Conservation (phyloP, 2,329 filamentous ascomycete genomes). For the Penicillium sp. region DNA sequence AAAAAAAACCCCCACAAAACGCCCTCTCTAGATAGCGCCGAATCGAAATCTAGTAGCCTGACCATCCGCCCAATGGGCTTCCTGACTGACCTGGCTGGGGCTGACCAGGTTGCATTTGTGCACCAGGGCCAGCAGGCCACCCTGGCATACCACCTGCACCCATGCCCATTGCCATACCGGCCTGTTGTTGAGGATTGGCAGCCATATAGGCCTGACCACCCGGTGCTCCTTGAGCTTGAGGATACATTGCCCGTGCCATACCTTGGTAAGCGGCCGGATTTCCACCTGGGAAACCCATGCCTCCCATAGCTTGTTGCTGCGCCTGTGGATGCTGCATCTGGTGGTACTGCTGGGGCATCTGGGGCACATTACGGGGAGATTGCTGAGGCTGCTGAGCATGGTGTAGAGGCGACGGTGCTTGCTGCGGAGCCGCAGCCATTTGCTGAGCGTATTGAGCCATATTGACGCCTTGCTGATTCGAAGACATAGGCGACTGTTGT, state of each 20-base stretch:
- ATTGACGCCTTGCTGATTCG: constrained; percentile 40
- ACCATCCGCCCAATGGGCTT: constrained; percentile 39
- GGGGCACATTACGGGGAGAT: constrained; percentile 43
- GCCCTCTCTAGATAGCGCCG: constrained; percentile 28
- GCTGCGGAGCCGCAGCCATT: constrained; percentile 39
- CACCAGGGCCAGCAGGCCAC: constrained; percentile 37
- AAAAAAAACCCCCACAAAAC: constrained; percentile 16
- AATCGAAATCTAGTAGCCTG: constrained; percentile 34
- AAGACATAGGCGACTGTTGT: constrained; percentile 56
- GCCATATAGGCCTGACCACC: constrained; percentile 36
- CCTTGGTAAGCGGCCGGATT: constrained; percentile 33
- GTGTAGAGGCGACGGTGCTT: constrained; percentile 41
- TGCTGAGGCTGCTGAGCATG: constrained; percentile 39
- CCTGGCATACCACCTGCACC: constrained; percentile 36
- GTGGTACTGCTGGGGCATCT: constrained; percentile 38
- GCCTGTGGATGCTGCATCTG: constrained; percentile 38
- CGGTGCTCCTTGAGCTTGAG: constrained; percentile 33
- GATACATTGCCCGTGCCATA: constrained; percentile 40
- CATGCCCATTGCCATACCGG: constrained; percentile 39
- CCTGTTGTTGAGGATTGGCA: constrained; percentile 38
- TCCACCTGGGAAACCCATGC: constrained; percentile 38
- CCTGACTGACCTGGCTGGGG: constrained; percentile 40
- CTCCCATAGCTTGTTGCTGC: constrained; percentile 36
- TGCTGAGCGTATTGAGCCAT: constrained; percentile 44
- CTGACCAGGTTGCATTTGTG: constrained; percentile 38